Base-by-base conservation (phyloP, 139 green algal genomes). In the Choricystis sp. region DNA sequence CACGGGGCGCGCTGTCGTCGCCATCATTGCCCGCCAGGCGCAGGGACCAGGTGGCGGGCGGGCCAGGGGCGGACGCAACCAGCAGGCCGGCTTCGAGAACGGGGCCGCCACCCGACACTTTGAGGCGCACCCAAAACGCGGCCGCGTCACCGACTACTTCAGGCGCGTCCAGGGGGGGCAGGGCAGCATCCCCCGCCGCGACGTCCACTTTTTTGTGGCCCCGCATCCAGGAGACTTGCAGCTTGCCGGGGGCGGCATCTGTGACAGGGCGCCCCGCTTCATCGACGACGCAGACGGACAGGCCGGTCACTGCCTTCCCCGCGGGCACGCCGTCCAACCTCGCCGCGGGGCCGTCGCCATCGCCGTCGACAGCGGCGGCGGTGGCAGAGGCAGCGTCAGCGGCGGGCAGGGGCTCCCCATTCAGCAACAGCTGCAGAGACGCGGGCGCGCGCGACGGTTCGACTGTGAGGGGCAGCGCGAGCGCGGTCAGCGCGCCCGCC, bases 161-260 rank as follows among this genome's bases (percentile, higher is more conserved):
- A 5, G 56, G 56, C 5, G 22, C 56, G n/a, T 1, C 1, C 3
- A 70, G 20, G 5, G 80, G 61, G 26, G 60, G 61, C 56, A 82
- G 70, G 26, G 65, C 66, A 30, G 66, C n/a, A 29, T 52, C 3
- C 25, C 60, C 31, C 30, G 28, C 67, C 2, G 61, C 60, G 26
- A 89, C 59, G 22, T 59, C 62, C 1, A 72, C 58, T 28, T 74
- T 79, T 63, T 82, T 82, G 66, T 21, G 61, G 57, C 76, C 78
- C 28, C 69, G 72, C 48, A n/a, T 40, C 81, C 79, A 89, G 3
- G 81, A 89, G 49, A 78, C 64, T 27, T 77, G 73, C 31, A 88
- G 31, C 57, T 71, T 72, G 60, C 77, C 79, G 22, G 58, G 1
- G 23, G 74, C 62, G 16, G 70, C 61, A 1, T 29, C 49, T 14